Percentiles rank a stretch among this genome's conserved stretches.
Evolutionary conservation across 345 rosid genomes (phyloP).

Genomic region (Nephelium lappaceum): DNA sequence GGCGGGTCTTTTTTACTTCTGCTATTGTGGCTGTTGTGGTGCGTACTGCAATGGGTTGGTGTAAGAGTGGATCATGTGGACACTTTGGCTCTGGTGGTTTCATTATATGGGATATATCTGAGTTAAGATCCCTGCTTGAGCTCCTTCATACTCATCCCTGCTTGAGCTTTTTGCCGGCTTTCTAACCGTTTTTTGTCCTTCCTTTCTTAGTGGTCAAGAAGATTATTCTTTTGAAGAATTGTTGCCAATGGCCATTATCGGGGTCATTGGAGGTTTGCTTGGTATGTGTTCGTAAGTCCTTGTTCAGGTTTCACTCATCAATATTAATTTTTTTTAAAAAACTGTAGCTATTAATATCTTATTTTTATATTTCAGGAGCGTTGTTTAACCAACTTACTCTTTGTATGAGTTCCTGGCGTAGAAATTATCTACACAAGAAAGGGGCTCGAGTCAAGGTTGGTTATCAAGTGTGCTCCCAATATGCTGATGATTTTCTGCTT

Average conservation of each 20-base stretch:
- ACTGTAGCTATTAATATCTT: not conserved
- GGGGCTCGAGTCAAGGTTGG: constrained; percentile 86
- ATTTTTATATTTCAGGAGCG: constrained; percentile 61
- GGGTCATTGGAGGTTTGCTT: constrained; percentile 90
- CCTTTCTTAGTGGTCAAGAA: constrained; percentile 76
- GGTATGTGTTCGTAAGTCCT: constrained; percentile 45
- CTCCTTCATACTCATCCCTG: not conserved
- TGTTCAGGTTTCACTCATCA: constrained; percentile 13
- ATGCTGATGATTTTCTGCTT: constrained; percentile 13
- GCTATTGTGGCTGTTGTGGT: constrained; percentile 98
- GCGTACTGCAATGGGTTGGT: constrained; percentile 96
- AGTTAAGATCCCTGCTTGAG: constrained; percentile 49
- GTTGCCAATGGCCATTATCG: constrained; percentile 96
- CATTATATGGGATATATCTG: constrained; percentile 95
- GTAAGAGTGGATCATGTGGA: constrained; percentile 94
- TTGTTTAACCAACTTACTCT: constrained; percentile 92
- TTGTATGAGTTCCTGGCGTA: constrained; percentile 82
- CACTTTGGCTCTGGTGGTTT: constrained; percentile 98
- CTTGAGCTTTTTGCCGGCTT: constrained; percentile 19
- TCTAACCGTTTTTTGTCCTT: constrained; percentile 18
- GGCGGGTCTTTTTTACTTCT: constrained; percentile 99
- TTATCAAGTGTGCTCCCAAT: not conserved
- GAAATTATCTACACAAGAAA: constrained; percentile 83
- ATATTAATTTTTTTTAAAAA: not conserved
- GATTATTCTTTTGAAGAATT: constrained; percentile 91